phyloP scores from a whole-genome alignment of 345 rosid genomes.

The Aethionema arabicum region DNA sequence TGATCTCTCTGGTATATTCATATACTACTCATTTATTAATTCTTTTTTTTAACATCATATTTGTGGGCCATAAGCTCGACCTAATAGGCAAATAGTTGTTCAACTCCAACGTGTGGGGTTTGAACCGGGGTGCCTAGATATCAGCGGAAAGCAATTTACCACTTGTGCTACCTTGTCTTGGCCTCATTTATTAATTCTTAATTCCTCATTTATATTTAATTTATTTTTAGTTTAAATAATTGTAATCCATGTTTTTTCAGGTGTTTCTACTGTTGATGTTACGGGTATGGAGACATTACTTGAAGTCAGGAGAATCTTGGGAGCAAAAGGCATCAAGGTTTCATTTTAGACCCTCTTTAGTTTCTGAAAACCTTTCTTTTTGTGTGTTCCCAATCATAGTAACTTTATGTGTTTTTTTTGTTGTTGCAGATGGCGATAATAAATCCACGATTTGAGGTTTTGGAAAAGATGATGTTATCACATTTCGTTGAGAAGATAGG shows the following conservation, averaged over 20 bases:
- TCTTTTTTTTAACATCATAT: too few species aligned
- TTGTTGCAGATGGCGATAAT: constrained; percentile 55
- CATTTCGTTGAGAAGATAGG: constrained; percentile 57
- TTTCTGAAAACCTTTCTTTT: not conserved
- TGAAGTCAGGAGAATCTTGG: constrained; percentile 57
- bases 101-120: too few species aligned
- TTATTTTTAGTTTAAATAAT: not conserved
- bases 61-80: too few species aligned
- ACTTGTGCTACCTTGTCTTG: too few species aligned
- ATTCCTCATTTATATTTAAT: too few species aligned
- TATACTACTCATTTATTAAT: not conserved
- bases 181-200: not conserved
- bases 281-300: constrained; percentile 68
- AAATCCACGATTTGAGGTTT: constrained; percentile 70
- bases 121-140: too few species aligned
- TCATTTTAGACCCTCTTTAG: not conserved
- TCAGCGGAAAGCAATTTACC: too few species aligned
- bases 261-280: constrained; percentile 68
- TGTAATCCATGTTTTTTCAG: constrained; percentile 32
- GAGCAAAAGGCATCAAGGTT: constrained; percentile 52
- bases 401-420: too few species aligned
- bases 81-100: too few species aligned
- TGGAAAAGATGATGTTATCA: constrained; percentile 79
- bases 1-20: constrained; percentile 60
- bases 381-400: not conserved